Evolutionary conservation across 495 filamentous ascomycete genomes (phyloP).

Genomic region (Viridothelium virens): DNA sequence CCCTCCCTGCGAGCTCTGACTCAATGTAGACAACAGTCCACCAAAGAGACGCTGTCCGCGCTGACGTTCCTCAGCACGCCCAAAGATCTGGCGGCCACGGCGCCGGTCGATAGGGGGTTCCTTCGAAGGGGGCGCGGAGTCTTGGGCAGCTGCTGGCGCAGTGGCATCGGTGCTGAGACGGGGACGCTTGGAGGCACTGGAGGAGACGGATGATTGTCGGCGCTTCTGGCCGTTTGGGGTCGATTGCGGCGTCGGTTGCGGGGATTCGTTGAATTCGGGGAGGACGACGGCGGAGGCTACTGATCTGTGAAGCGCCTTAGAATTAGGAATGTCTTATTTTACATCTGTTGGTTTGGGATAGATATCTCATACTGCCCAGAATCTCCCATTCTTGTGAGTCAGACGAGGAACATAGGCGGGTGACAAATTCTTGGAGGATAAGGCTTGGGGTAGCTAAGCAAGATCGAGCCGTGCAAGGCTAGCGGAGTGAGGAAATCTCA

Average conservation of each 20-base stretch:
- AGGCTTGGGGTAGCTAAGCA: too few relatives aligned
- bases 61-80: conserved; percentile 64
- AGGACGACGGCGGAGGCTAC: conserved; percentile 6
- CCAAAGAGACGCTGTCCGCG: conserved; percentile 87
- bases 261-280: not conserved
- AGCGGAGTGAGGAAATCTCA: too few relatives aligned
- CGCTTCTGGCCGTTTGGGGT: not conserved
- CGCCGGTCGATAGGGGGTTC: not conserved
- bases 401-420: too few relatives aligned
- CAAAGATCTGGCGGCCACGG: not conserved
- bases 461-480: too few relatives aligned
- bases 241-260: not conserved
- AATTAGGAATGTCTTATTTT: too few relatives aligned
- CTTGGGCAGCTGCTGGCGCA: not conserved
- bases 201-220: conserved; percentile 3
- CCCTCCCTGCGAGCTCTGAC: conserved; percentile 51
- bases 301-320: not conserved
- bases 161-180: not conserved
- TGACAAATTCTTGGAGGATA: too few relatives aligned
- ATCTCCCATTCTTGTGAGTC: not conserved
- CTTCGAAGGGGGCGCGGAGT: not conserved
- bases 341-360: too few relatives aligned
- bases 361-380: not conserved
- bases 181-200: conserved; percentile 8
- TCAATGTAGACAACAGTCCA: conserved; percentile 76